phyloP scores from a whole-genome alignment of 2,329 filamentous ascomycete genomes.

The Alternaria arbusti region DNA sequence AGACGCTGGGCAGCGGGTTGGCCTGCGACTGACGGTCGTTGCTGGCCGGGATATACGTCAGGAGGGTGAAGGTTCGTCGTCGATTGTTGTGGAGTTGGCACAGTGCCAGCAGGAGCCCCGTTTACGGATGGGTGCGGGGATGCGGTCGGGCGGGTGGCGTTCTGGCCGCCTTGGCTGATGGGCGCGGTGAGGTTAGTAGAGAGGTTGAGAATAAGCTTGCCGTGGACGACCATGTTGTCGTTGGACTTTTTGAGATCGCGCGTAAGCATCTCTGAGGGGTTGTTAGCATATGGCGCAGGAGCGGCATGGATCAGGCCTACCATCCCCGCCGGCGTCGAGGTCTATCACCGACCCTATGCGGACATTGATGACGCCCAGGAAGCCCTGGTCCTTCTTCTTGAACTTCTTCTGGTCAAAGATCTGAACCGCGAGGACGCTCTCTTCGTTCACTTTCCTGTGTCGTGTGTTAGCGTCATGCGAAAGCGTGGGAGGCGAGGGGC shows the following conservation, averaged over 20 bases:
- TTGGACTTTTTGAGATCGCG: slow-evolving; percentile 96
- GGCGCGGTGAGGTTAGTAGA: slow-evolving; percentile 86
- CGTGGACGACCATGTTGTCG: slow-evolving; percentile 96
- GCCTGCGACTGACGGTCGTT: slow-evolving; percentile 31
- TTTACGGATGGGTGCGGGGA: slow-evolving; percentile 48
- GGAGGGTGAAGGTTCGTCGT: slow-evolving; percentile 45
- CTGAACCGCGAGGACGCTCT: slow-evolving; percentile 95
- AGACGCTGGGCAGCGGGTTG: slow-evolving; percentile 35
- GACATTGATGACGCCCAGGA: slow-evolving; percentile 96
- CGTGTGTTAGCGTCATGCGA: slow-evolving; percentile 30
- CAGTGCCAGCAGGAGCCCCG: slow-evolving; percentile 41
- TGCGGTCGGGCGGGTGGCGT: slow-evolving; percentile 48
- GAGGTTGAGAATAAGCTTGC: slow-evolving; percentile 94
- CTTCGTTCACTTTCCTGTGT: slow-evolving; percentile 83
- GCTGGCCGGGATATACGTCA: slow-evolving; percentile 46
- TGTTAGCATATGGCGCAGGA: slow-evolving; percentile 30
- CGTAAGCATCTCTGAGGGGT: slow-evolving; percentile 83
- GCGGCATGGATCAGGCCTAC: slow-evolving; percentile 58
- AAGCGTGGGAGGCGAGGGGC: slow-evolving; percentile 5
- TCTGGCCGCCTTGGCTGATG: slow-evolving; percentile 60
- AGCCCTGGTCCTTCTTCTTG: slow-evolving; percentile 99
- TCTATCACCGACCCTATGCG: slow-evolving; percentile 94
- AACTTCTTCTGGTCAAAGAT: slow-evolving; percentile 99
- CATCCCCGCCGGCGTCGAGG: slow-evolving; percentile 85
- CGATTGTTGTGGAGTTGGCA: slow-evolving; percentile 50